Evolutionary conservation across 306 rosid species (phyloP).

Genomic region (Pachyrhizus erosus): DNA sequence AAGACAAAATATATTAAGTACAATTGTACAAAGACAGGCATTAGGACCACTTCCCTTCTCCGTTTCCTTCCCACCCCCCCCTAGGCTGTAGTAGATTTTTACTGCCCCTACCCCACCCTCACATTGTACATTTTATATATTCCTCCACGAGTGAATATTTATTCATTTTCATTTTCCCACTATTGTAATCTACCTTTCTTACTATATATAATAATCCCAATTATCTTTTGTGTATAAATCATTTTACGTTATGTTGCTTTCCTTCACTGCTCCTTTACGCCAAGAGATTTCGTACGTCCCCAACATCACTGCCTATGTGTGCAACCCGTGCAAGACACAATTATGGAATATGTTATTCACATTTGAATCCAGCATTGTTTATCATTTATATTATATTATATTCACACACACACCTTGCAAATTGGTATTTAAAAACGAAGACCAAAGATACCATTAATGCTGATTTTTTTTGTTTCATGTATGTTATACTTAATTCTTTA

Average conservation of each 20-base stretch:
- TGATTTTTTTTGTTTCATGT: background rate
- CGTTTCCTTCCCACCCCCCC: background rate
- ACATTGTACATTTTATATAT: constrained; percentile 47
- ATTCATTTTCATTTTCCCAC: constrained; percentile 40
- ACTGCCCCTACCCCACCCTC: constrained; percentile 27
- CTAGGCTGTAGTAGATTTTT: constrained; percentile 31
- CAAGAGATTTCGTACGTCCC: background rate
- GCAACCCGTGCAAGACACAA: background rate
- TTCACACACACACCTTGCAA: background rate
- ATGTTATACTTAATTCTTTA: background rate
- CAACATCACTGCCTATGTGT: background rate
- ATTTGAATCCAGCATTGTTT: background rate
- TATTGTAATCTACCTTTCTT: constrained; percentile 36
- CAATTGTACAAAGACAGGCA: constrained; percentile 27
- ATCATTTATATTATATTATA: no score
- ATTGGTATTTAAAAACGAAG: background rate
- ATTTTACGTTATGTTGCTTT: background rate
- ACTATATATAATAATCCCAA: constrained; percentile 4
- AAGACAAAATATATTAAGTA: constrained; percentile 26
- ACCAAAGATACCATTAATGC: background rate
- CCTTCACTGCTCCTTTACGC: background rate
- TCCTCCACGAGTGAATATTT: constrained; percentile 36
- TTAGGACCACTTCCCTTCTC: constrained; percentile 42
- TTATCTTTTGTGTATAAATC: constrained; percentile 14
- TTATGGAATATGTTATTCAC: background rate